Conservation (phyloP, 805 yeast genomes). For the Kluyveromyces nonfermentans region DNA sequence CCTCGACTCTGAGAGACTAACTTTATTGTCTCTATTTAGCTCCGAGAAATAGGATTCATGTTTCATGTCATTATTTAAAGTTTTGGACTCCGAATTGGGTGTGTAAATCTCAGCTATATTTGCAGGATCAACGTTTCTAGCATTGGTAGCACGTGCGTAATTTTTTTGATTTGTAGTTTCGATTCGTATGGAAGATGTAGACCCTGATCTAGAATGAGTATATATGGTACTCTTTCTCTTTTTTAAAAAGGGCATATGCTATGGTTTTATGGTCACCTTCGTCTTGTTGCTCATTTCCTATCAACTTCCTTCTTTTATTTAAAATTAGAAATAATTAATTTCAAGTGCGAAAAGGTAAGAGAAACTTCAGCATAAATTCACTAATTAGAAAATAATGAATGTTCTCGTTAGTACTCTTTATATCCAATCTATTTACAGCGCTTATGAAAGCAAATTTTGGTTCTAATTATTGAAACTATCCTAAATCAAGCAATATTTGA, state of each 20-base stretch:
- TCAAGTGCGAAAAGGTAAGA: background rate
- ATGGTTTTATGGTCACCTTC: background rate
- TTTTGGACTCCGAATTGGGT: background rate
- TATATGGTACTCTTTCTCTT: slow-evolving; percentile 18
- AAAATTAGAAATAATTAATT: too few relatives aligned
- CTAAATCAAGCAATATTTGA: background rate
- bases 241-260: slow-evolving; percentile 18
- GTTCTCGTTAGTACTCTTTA: background rate
- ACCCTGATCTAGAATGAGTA: slow-evolving; percentile 21
- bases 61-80: background rate
- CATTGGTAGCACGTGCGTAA: background rate
- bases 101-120: slow-evolving; percentile 1
- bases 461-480: background rate
- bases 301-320: too few relatives aligned
- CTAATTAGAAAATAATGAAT: too few relatives aligned
- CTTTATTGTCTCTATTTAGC: background rate
- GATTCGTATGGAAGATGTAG: slow-evolving; percentile 15
- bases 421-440: slow-evolving; percentile 3
- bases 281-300: background rate
- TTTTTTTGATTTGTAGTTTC: slow-evolving; percentile 1
- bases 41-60: background rate
- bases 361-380: background rate
- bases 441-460: background rate
- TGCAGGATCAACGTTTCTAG: slow-evolving; percentile 2
- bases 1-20: slow-evolving; percentile 9